Base-by-base conservation (phyloP, 352 stramenopile species). In the Globisporangium parvum region DNA sequence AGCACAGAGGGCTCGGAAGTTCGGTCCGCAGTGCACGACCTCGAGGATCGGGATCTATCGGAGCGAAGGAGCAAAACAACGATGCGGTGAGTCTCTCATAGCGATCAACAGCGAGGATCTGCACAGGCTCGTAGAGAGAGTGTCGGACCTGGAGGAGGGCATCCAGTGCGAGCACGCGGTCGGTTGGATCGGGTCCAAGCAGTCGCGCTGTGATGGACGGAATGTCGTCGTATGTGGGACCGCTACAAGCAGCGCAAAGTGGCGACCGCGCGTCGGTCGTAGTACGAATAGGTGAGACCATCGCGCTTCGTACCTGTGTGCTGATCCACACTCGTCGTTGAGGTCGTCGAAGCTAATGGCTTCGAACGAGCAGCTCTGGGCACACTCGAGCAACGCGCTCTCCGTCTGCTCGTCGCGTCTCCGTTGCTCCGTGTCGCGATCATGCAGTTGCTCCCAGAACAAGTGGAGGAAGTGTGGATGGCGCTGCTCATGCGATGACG, bases 1-100 rank as follows among this genome's bases (percentile, higher is more conserved):
- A 1, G 62, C 45, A 12, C 68, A 74, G 10, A 70, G 31, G 14
- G 57, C 42, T 26, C 53, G 39, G 44, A 86, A 87, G n/a, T 66
- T 50, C 6, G 55, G 37, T 17, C 65, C 62, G 14, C 69, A 87
- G 44, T 89, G 73, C 3, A 84, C 62, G 5, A 87, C 57, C 47
- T 89, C 76, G 14, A 83, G 20, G 11, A 69, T 56, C 10, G 75
- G 70, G 9, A 89, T 73, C 77, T 89, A 35, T 35, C 46, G 44
- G 21, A 33, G n/a, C 12, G 31, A 0, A 21, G 55, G 2, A 56
- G 49, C 12, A 46, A 42, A 1, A 9, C 39, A 6, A 3, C 18
- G 5, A 26, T 10, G 10, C 8, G 10, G 5, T 23, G 20, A 24
- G 20, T 31, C 11, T 28, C 15, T 2, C 31, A 26, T 1, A 28